These are phyloP conservation scores for Boeremia exigua DNA, from an alignment of 2,329 filamentous ascomycete genomes.

Conservation along the genomic window DNA sequence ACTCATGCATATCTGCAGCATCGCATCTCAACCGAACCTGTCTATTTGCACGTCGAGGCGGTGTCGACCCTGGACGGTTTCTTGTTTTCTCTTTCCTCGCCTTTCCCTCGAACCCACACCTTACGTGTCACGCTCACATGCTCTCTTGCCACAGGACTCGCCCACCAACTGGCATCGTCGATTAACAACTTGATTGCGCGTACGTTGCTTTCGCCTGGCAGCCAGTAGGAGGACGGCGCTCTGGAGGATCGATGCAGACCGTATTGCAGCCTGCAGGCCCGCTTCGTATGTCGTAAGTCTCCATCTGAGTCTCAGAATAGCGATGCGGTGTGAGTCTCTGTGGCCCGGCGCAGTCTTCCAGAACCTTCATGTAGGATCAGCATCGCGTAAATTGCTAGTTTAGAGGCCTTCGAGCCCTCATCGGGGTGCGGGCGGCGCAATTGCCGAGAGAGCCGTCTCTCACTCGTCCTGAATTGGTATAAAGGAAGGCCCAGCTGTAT, in stretches of 20 bases:
- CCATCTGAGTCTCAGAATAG: neutral
- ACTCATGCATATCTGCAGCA: slow-evolving; percentile 6
- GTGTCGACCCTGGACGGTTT: slow-evolving; percentile 1
- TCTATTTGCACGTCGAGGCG: slow-evolving; percentile 1
- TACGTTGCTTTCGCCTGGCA: neutral
- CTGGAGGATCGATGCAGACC: neutral
- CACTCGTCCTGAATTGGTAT: neutral
- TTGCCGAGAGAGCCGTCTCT: neutral
- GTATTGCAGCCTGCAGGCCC: neutral
- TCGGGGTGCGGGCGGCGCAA: neutral
- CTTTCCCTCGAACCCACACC: neutral
- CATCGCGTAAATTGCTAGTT: slow-evolving; percentile 8
- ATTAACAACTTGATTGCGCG: neutral
- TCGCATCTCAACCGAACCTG: slow-evolving; percentile 1
- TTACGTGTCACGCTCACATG: slow-evolving; percentile 5
- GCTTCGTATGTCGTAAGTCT: neutral
- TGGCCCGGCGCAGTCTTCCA: neutral
- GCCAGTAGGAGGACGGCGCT: neutral
- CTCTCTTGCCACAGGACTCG: neutral
- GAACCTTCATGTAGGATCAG: neutral
- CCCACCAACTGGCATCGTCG: neutral
- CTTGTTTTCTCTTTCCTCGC: neutral
- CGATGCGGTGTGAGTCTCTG: neutral
- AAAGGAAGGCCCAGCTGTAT: neutral
- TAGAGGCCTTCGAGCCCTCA: neutral